Percentiles rank a stretch among this genome's conserved stretches.
Conservation (phyloP, 192 early-diverging fungal genomes). For the Haplosporangium gracile region DNA sequence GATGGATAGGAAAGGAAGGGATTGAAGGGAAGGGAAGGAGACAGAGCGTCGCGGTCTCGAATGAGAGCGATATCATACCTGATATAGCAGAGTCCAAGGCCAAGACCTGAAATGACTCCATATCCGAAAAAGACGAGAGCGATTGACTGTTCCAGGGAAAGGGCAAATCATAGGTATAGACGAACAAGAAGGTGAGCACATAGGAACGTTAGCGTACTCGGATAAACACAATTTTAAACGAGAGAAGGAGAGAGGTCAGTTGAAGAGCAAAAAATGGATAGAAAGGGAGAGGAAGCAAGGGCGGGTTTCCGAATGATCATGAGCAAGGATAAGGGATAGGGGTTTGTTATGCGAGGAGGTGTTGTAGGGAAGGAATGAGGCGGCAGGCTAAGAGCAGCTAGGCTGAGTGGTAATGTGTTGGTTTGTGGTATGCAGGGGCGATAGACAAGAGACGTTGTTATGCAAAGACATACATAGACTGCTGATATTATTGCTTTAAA, state of each 20-base stretch:
- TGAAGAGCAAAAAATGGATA: background rate
- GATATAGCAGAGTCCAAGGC: conserved; percentile 75
- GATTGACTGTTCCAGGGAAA: conserved; percentile 42
- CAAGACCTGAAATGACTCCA: conserved; percentile 71
- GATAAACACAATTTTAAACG: background rate
- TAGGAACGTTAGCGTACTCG: background rate
- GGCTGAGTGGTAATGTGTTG: background rate
- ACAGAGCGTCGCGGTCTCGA: background rate
- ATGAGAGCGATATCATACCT: conserved; percentile 18
- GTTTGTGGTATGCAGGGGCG: background rate
- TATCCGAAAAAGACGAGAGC: conserved; percentile 74
- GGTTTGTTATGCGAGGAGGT: background rate
- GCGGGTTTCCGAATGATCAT: background rate
- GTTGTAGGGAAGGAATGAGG: no score
- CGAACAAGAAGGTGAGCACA: background rate
- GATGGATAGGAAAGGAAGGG: background rate
- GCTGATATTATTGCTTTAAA: background rate
- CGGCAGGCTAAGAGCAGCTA: no score
- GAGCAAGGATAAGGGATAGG: background rate
- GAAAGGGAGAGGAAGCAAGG: background rate
- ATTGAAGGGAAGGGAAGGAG: background rate
- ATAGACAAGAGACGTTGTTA: background rate
- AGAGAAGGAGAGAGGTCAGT: background rate
- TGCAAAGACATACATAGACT: background rate
- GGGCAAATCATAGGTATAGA: background rate